Evolutionary conservation across 495 filamentous ascomycete species (phyloP).

Genomic region (Evansstolkia leycettana): DNA sequence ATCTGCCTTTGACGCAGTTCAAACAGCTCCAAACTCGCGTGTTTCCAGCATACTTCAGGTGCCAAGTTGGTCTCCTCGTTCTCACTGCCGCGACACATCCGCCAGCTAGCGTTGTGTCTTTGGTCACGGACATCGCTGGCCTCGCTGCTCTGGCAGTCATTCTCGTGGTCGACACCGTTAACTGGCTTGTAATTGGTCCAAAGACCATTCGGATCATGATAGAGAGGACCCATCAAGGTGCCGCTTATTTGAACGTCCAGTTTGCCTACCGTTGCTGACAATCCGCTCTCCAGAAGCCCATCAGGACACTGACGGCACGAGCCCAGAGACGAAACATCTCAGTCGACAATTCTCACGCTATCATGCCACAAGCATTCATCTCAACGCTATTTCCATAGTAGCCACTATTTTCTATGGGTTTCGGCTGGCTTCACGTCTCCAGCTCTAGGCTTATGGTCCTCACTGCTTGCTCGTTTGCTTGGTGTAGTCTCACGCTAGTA

Average conservation of each 20-base stretch:
- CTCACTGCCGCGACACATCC: conserved; percentile 35
- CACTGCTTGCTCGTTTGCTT: too few relatives aligned
- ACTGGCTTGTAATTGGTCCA: conserved; percentile 35
- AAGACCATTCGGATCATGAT: conserved; percentile 32
- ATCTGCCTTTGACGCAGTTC: conserved; percentile 36
- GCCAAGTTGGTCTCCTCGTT: conserved; percentile 28
- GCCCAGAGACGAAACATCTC: too few relatives aligned
- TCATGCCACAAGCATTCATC: conserved; percentile 44
- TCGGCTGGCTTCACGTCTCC: conserved; percentile 30
- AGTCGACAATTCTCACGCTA: conserved; percentile 36
- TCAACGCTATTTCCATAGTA: conserved; percentile 39
- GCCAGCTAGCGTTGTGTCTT: conserved; percentile 23
- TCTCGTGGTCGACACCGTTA: conserved; percentile 27
- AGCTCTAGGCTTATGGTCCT: too few relatives aligned
- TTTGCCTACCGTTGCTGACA: too few relatives aligned
- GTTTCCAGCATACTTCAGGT: conserved; percentile 42
- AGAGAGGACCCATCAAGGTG: conserved; percentile 31
- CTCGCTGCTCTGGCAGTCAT: conserved; percentile 29
- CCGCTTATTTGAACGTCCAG: neutral
- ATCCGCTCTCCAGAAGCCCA: too few relatives aligned
- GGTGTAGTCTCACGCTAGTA: too few relatives aligned
- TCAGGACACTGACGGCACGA: too few relatives aligned
- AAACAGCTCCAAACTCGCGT: conserved; percentile 37
- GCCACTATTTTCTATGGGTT: conserved; percentile 40
- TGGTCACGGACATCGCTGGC: conserved; percentile 17